Evolutionary conservation across 345 rosid genomes (phyloP).

Genomic region (Populus nigra): DNA sequence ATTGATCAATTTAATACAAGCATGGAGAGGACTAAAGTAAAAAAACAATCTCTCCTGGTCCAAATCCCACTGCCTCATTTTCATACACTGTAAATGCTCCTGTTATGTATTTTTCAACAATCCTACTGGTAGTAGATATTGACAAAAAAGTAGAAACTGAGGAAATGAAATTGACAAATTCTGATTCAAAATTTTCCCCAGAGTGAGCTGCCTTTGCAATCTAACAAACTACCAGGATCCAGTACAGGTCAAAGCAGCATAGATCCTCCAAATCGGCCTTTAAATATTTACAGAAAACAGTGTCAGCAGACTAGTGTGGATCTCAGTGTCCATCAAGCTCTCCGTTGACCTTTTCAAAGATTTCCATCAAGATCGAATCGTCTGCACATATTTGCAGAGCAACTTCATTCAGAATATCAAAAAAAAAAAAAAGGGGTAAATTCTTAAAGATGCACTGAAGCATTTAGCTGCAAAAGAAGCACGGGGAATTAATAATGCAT

Average conservation of each 20-base stretch:
- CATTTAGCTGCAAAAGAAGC: background rate
- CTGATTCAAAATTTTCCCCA: conserved; percentile 11
- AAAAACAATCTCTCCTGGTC: conserved; percentile 2
- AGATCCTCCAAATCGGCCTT: conserved; percentile 11
- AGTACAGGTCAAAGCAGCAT: background rate
- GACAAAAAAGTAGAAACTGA: conserved; percentile 9
- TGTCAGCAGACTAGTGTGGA: background rate
- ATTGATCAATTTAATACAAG: background rate
- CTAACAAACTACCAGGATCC: conserved; percentile 14
- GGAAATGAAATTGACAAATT: conserved; percentile 1
- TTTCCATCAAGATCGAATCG: conserved; percentile 37
- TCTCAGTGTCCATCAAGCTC: conserved; percentile 7
- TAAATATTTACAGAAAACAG: conserved; percentile 29
- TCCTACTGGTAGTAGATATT: background rate
- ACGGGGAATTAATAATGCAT: background rate
- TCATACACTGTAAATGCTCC: conserved; percentile 6
- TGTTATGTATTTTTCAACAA: background rate
- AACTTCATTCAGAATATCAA: background rate
- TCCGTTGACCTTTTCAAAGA: background rate
- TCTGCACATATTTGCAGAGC: conserved; percentile 32
- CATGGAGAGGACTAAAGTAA: background rate
- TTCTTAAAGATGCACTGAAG: background rate
- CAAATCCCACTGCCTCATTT: conserved; percentile 7
- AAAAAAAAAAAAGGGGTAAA: too few species aligned
- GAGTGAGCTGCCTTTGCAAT: conserved; percentile 6